Evolutionary conservation across 495 filamentous ascomycete genomes (phyloP), one percentile per base, ranked within the genome.

Genomic region (Aspergillus ostianus): DNA sequence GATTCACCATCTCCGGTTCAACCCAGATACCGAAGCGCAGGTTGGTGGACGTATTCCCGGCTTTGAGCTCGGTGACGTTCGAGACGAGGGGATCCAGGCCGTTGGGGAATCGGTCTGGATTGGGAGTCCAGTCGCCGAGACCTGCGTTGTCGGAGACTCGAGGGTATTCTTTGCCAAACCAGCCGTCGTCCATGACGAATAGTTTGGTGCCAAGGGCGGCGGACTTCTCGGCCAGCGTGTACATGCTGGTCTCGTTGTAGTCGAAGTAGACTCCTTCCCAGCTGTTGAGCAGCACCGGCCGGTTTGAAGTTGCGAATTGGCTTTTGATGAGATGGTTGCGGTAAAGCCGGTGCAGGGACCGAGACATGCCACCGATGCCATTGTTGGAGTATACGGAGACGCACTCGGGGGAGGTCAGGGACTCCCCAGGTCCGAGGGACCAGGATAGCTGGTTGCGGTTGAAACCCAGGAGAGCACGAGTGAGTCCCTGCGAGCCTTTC

Each of bases 1-100:
- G 80, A 47, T 81, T 84, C 54, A 85, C 80, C 82, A 85, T 85
- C 55, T 85, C 82, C 0, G 81, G 82, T 62, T 85, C 82, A 4
- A 85, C 67, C 82, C 82, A 85, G 19, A 85, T 71, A 13, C 82
- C 82, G 51, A 85, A 84, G 44, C 73, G 70, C 51, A 85, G 64
- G 6, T 75, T 65, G 0, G 64, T 66, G 0, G 78, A 77, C 0
- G 80, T 69, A 51, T 79, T 76, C 3, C 67, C 66, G 4, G 75
- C 64, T 7, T 66, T 77, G 7, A 83, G 69, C 8, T 61, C 66
- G 1, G 79, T 81, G 51, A 83, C 71, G 0, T 74, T 68, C 2
- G 70, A 60, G 17, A 84, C 75, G 17, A 80, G 70, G 0, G 77
- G 72, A 0, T 54, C 61, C 0, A 85, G 67, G 2, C 82, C 82